These are phyloP conservation scores for Phaffomyces antillensis DNA, from an alignment of 805 yeast genomes.

Conservation along the genomic window DNA sequence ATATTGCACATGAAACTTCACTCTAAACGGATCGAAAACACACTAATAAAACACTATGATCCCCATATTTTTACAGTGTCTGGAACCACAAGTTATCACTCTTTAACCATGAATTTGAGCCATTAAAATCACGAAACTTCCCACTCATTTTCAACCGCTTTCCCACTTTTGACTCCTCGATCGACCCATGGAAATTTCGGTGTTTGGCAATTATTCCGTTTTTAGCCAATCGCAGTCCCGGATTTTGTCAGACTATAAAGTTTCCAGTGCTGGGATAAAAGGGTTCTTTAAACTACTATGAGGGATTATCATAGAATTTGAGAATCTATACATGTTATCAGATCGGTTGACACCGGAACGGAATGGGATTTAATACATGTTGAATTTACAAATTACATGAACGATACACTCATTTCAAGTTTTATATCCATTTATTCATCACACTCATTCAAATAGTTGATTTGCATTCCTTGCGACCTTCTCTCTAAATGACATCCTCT, in stretches of 20 bases:
- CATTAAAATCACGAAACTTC: neutral
- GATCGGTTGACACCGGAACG: no score
- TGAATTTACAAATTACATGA: no score
- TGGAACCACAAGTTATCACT: neutral
- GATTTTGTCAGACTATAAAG: constrained; percentile 8
- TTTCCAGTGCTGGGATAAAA: no score
- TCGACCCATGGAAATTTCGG: constrained; percentile 4
- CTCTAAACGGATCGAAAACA: no score
- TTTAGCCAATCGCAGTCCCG: constrained; percentile 11
- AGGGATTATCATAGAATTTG: no score
- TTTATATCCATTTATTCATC: no score
- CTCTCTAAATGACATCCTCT: constrained; percentile 13
- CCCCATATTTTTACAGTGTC: neutral
- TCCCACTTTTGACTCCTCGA: neutral
- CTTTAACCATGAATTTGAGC: neutral
- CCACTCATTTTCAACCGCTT: neutral
- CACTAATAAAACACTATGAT: no score
- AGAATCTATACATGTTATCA: no score
- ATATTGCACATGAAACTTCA: no score
- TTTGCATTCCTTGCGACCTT: constrained; percentile 19
- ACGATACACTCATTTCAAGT: no score
- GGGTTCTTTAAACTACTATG: no score
- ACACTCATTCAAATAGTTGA: constrained; percentile 13
- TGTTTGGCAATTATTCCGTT: constrained; percentile 1
- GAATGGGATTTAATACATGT: no score